Base-by-base conservation (phyloP, 2,329 filamentous ascomycete genomes). In the Colletotrichum tofieldiae region DNA sequence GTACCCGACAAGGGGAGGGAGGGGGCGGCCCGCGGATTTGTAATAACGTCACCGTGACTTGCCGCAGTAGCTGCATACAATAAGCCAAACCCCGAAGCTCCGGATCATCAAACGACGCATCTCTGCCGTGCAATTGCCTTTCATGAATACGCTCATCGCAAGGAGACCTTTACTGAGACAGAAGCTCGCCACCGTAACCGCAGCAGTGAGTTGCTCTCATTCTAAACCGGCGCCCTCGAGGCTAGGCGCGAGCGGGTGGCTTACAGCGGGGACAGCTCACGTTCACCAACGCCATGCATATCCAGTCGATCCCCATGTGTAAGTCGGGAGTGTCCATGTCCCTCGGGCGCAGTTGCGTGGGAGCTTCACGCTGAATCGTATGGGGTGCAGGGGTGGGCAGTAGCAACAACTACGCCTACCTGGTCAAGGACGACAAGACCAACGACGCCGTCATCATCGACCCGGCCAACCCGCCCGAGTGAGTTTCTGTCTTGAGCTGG, bases 291-390 rank as follows among this genome's bases (percentile, higher is more conserved):
- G 84, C 84, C 76, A 96, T 96, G 94, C 93, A 96, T 89, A 93
- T 96, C 84, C 90, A 94, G 83, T 93, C 93, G 76, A 96, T 96
- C 83, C 93, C 93, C 69, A 96, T 96, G 93, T 96, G 94, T 95
- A 89, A 79, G 91, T 86, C 73, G 55, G n/a, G 6, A 11, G 12
- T 29, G 11, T 20, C 20, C 29, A n/a, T 14, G 37, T 0, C 6
- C 37, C 7, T 18, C 2, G 14, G 5, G n/a, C 3, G 23, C 6
- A 18, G 37, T 1, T 18, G 14, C 54, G n/a, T 26, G 20, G 47
- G 78, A 76, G 71, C 78, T 75, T 29, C 9, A 8, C 39, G 16
- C 23, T 59, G 32, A 67, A 11, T 12, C 16, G 8, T 6, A 11
- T 14, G 62, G 23, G 16, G 9, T 23, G 20, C 37, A 95, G 93